Percentiles rank a stretch among this genome's conserved stretches.
These are phyloP conservation scores for Alternaria hordeiaustralica DNA, from an alignment of 2,329 filamentous ascomycete species.

Conservation along the genomic window DNA sequence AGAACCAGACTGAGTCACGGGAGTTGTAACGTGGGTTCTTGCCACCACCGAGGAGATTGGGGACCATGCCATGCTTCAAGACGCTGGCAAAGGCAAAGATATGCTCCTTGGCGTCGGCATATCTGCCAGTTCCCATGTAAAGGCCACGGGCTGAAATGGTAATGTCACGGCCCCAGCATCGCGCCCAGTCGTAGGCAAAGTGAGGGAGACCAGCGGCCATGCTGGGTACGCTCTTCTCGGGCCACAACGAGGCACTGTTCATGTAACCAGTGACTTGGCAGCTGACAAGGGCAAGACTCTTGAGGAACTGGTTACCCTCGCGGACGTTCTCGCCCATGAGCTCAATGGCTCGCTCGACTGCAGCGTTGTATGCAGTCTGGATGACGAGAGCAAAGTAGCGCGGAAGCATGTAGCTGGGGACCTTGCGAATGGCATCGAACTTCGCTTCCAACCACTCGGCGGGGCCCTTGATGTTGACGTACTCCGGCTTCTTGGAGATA, in stretches of 20 bases:
- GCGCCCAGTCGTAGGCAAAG: conserved; percentile 91
- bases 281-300: conserved; percentile 88
- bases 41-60: conserved; percentile 87
- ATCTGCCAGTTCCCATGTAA: conserved; percentile 88
- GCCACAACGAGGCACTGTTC: conserved; percentile 89
- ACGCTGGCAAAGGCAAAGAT: conserved; percentile 95
- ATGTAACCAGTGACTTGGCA: conserved; percentile 89
- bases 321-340: conserved; percentile 80
- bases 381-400: conserved; percentile 92
- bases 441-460: conserved; percentile 81
- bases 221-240: conserved; percentile 80
- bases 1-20: conserved; percentile 97
- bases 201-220: conserved; percentile 93
- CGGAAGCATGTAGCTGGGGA: conserved; percentile 89
- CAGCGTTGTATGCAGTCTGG: conserved; percentile 85
- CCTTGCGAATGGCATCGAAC: conserved; percentile 81
- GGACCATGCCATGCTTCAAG: conserved; percentile 97
- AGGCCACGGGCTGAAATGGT: conserved; percentile 94
- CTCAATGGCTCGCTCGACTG: conserved; percentile 77
- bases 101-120: conserved; percentile 87
- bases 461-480: conserved; percentile 67
- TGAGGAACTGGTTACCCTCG: conserved; percentile 85
- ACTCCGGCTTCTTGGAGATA: conserved; percentile 68
- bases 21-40: conserved; percentile 92
- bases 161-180: conserved; percentile 96